phyloP scores from a whole-genome alignment of 805 yeast genomes.

The Starmerella roubikii region DNA sequence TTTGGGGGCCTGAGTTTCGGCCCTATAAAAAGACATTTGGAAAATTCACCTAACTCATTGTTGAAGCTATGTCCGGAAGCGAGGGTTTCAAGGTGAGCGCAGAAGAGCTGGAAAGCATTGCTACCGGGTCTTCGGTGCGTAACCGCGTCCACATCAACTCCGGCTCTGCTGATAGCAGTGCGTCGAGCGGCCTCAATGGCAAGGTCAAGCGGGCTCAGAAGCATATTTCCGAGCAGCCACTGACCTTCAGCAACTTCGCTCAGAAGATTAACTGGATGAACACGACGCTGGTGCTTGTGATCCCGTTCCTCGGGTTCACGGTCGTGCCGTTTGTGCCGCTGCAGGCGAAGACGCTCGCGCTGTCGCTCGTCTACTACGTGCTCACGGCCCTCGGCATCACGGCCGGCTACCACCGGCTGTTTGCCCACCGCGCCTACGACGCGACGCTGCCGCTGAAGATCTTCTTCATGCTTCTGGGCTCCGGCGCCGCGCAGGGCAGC shows the following conservation, averaged over 20 bases:
- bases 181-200: slow-evolving; percentile 4
- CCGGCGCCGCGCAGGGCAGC: slow-evolving; percentile 65
- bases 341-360: slow-evolving; percentile 36
- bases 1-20: too few relatives aligned
- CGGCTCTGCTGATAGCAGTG: slow-evolving; percentile 7
- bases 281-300: slow-evolving; percentile 37
- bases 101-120: slow-evolving; percentile 26
- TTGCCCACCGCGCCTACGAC: slow-evolving; percentile 48
- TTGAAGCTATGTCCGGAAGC: too few relatives aligned
- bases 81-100: slow-evolving; percentile 16
- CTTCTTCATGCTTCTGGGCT: slow-evolving; percentile 45
- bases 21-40: too few relatives aligned
- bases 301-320: slow-evolving; percentile 41
- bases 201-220: slow-evolving; percentile 20
- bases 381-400: slow-evolving; percentile 60
- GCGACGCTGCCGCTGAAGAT: slow-evolving; percentile 35
- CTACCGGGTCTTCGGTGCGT: slow-evolving; percentile 24
- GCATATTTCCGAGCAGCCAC: slow-evolving; percentile 60
- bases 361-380: slow-evolving; percentile 42
- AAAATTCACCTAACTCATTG: too few relatives aligned
- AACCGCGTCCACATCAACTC: slow-evolving; percentile 23
- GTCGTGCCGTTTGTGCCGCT: slow-evolving; percentile 35
- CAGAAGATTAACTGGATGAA: slow-evolving; percentile 67
- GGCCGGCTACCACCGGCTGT: slow-evolving; percentile 71
- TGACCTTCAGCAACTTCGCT: slow-evolving; percentile 62